These are phyloP conservation scores for Phyllachora maydis DNA, from an alignment of 2,329 filamentous ascomycete genomes.

Conservation along the genomic window DNA sequence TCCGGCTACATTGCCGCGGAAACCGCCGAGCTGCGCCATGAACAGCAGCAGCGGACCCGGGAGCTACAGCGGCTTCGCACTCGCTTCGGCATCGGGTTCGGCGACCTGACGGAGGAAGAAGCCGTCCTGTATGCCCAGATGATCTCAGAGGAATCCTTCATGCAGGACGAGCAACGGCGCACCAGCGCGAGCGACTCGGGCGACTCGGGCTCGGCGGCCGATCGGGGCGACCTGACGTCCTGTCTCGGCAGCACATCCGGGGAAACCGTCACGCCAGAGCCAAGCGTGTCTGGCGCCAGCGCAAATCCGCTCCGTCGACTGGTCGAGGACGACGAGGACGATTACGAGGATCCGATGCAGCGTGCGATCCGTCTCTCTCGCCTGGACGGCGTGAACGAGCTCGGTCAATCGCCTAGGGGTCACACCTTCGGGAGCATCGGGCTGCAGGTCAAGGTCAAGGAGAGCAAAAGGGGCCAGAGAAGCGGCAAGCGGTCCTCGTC, in stretches of 20 bases:
- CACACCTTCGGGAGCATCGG: conserved; percentile 27
- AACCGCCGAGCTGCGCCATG: conserved; percentile 54
- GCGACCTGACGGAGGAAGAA: conserved; percentile 44
- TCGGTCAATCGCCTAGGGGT: conserved; percentile 20
- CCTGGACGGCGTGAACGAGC: conserved; percentile 27
- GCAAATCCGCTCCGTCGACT: conserved; percentile 13
- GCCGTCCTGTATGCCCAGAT: conserved; percentile 43
- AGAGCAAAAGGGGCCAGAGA: conserved; percentile 17
- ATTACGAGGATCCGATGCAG: conserved; percentile 40
- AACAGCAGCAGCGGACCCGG: conserved; percentile 44
- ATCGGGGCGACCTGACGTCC: conserved; percentile 21
- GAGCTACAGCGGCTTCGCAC: conserved; percentile 52
- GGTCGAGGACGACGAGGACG: conserved; percentile 28
- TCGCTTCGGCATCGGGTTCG: conserved; percentile 69
- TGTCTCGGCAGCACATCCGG: conserved; percentile 15
- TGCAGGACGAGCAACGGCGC: conserved; percentile 33
- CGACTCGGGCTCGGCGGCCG: conserved; percentile 26
- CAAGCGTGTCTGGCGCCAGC: conserved; percentile 22
- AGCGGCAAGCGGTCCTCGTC: conserved; percentile 15
- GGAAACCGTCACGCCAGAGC: conserved; percentile 33
- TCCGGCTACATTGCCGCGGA: conserved; percentile 77
- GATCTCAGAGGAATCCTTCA: conserved; percentile 39
- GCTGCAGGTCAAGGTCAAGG: conserved; percentile 25
- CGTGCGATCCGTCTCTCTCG: conserved; percentile 40
- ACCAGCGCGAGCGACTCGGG: conserved; percentile 24